A percentile compares a stretch with the other conserved stretches of the same genome.
phyloP scores from a whole-genome alignment of 2,329 filamentous ascomycete genomes.

The Cryphonectria japonica region DNA sequence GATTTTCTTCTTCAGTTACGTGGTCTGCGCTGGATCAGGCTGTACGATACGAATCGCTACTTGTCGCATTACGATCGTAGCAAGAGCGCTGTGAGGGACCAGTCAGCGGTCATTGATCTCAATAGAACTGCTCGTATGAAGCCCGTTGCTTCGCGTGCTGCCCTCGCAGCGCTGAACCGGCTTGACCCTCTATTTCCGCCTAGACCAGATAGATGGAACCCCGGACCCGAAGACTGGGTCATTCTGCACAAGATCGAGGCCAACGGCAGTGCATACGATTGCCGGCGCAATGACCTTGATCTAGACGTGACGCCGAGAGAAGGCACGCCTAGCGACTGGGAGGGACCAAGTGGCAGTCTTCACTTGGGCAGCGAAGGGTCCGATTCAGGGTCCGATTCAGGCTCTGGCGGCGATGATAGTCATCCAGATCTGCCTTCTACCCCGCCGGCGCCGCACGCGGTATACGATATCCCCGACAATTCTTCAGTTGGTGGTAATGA shows the following conservation, averaged over 20 bases:
- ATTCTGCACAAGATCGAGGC: background rate
- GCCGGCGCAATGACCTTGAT: constrained; percentile 8
- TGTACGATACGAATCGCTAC: background rate
- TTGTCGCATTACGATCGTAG: background rate
- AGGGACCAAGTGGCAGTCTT: background rate
- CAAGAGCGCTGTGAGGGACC: background rate
- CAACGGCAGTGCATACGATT: background rate
- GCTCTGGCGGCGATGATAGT: background rate
- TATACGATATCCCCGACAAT: background rate
- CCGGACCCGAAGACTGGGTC: background rate
- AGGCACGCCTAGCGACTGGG: background rate
- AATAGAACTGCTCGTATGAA: constrained; percentile 6
- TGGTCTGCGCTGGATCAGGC: constrained; percentile 1
- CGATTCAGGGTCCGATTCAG: background rate
- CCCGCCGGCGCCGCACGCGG: background rate
- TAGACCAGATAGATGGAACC: background rate
- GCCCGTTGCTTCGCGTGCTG: background rate
- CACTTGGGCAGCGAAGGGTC: background rate
- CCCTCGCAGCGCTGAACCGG: background rate
- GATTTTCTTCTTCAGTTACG: constrained; percentile 11
- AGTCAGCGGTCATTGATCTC: constrained; percentile 3
- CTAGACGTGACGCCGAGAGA: background rate
- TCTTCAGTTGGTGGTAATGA: background rate
- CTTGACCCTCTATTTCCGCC: constrained; percentile 1
- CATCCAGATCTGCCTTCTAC: background rate